phyloP scores from a whole-genome alignment of 2,329 filamentous ascomycete genomes.

The Fusarium avenaceum region DNA sequence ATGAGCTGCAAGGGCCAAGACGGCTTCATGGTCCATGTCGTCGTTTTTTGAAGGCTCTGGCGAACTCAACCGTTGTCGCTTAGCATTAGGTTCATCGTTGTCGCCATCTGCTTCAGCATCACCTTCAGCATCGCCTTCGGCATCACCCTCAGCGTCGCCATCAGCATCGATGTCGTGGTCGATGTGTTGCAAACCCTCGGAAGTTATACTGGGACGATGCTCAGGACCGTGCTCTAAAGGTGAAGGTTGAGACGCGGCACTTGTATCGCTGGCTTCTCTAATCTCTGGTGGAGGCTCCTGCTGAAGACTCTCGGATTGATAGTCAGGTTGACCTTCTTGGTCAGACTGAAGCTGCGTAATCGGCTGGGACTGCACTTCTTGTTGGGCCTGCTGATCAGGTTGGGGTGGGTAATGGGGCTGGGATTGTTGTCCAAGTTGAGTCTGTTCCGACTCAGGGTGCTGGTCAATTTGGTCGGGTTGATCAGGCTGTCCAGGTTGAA shows the following conservation, averaged over 20 bases:
- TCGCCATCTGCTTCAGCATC: slow-evolving; percentile 47
- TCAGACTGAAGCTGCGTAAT: neutral
- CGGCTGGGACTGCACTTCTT: neutral
- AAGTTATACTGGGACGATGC: slow-evolving; percentile 5
- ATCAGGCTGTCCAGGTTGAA: slow-evolving; percentile 7
- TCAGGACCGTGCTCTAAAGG: slow-evolving; percentile 19
- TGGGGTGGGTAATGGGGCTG: slow-evolving; percentile 6
- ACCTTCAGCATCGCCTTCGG: slow-evolving; percentile 11
- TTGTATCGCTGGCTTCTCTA: slow-evolving; percentile 23
- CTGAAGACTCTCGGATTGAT: slow-evolving; percentile 9
- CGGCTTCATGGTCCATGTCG: slow-evolving; percentile 62
- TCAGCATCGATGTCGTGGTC: slow-evolving; percentile 49
- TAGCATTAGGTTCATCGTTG: slow-evolving; percentile 56
- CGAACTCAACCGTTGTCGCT: slow-evolving; percentile 56
- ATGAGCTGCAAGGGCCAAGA: slow-evolving; percentile 63
- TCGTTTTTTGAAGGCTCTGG: slow-evolving; percentile 53
- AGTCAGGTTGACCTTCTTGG: slow-evolving; percentile 10
- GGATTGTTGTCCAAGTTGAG: slow-evolving; percentile 18
- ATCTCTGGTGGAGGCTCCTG: slow-evolving; percentile 28
- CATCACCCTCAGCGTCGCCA: slow-evolving; percentile 53
- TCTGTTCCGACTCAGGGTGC: slow-evolving; percentile 12
- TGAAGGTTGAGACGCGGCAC: slow-evolving; percentile 16
- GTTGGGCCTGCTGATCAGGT: neutral
- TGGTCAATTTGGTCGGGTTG: slow-evolving; percentile 16
- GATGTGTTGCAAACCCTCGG: slow-evolving; percentile 22